phyloP scores from a whole-genome alignment of 2,329 filamentous ascomycete genomes.

The Sarocladiaceae sp. region DNA sequence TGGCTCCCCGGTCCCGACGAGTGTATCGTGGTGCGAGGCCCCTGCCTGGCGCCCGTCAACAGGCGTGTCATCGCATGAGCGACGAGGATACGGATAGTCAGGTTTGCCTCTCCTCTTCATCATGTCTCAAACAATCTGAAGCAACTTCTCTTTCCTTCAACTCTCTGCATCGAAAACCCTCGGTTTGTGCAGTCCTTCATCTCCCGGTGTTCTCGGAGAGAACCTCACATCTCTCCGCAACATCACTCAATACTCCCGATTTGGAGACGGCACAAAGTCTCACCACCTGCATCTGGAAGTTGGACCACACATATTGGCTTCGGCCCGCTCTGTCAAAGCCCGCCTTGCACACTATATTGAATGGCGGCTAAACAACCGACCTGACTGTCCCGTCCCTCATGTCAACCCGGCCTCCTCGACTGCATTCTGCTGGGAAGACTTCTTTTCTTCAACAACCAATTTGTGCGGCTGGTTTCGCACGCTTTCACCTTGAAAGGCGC shows the following conservation, averaged over 20 bases:
- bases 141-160: slow-evolving; percentile 8
- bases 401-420: slow-evolving; percentile 25
- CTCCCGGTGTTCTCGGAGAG: background rate
- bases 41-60: no score
- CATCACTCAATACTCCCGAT: background rate
- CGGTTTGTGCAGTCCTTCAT: slow-evolving; percentile 9
- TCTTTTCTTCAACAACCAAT: slow-evolving; percentile 6
- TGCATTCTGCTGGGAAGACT: slow-evolving; percentile 9
- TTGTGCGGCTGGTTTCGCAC: slow-evolving; percentile 38
- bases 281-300: slow-evolving; percentile 5
- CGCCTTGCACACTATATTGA: slow-evolving; percentile 4
- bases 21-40: background rate
- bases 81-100: slow-evolving; percentile 4
- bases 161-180: slow-evolving; percentile 8
- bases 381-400: slow-evolving; percentile 26
- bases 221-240: background rate
- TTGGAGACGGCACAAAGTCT: slow-evolving; percentile 5
- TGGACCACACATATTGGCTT: background rate
- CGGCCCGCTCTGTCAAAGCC: slow-evolving; percentile 5
- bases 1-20: slow-evolving; percentile 4
- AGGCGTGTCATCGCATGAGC: background rate
- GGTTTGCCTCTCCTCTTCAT: background rate
- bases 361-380: slow-evolving; percentile 6
- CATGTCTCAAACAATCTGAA: slow-evolving; percentile 5
- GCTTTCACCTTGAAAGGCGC: background rate